Conservation (phyloP, 2,329 filamentous ascomycete genomes). For the Cladosporium oxysporum region DNA sequence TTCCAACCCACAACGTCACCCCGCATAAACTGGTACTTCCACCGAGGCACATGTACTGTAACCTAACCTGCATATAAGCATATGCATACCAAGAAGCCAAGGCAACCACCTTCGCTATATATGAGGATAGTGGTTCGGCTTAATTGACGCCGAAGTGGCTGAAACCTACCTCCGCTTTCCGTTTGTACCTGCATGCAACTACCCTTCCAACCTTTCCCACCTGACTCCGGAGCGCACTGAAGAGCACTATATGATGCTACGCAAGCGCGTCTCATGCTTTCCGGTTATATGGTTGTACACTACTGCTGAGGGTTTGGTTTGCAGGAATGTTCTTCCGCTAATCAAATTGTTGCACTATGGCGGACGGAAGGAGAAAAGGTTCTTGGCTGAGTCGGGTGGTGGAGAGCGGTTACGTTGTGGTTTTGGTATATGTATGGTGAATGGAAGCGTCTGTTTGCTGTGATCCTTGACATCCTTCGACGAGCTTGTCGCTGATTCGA, state of each 20-base stretch:
- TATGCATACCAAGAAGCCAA: background rate
- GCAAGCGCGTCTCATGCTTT: conserved; percentile 9
- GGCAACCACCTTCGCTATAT: background rate
- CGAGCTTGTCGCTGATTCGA: background rate
- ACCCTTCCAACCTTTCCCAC: background rate
- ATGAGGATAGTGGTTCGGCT: background rate
- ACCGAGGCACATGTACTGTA: background rate
- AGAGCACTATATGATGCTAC: conserved; percentile 2
- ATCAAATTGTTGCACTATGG: background rate
- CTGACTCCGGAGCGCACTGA: background rate
- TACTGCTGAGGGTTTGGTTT: background rate
- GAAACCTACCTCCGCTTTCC: background rate
- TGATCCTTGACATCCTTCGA: background rate
- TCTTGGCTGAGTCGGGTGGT: background rate
- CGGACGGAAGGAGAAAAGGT: too few species aligned
- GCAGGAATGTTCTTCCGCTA: background rate
- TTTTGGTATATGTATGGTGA: background rate
- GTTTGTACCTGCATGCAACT: conserved; percentile 1
- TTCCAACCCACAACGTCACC: background rate
- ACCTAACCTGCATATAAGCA: background rate
- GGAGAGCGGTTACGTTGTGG: background rate
- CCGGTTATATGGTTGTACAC: background rate
- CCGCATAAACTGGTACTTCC: background rate
- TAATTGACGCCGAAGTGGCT: background rate
- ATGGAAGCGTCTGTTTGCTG: background rate